Conservation (phyloP, 1,139 yeast species). For the Yamadazyma aaseri region DNA sequence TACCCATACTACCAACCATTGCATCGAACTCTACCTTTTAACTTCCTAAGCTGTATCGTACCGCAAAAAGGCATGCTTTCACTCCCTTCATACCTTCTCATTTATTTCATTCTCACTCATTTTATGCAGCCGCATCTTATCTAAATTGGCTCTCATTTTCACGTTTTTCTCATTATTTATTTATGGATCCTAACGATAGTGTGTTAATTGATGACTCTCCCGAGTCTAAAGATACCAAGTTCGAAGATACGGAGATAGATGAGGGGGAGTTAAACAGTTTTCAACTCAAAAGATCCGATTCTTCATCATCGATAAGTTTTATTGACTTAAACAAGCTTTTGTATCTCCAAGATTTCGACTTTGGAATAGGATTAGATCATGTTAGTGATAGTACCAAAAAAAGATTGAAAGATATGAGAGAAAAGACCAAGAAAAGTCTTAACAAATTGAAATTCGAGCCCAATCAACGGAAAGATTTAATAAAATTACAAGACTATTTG, state of each 20-base stretch:
- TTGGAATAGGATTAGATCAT: constrained; percentile 40
- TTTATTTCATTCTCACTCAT: too few species aligned
- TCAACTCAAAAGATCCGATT: constrained; percentile 26
- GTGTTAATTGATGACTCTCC: not conserved
- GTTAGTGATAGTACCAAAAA: constrained; percentile 38
- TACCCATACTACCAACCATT: too few species aligned
- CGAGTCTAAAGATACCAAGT: constrained; percentile 6
- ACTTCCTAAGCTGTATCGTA: too few species aligned
- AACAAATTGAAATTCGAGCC: constrained; percentile 17
- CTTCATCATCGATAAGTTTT: constrained; percentile 34
- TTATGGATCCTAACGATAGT: not conserved
- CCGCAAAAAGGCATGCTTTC: too few species aligned
- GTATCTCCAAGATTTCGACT: constrained; percentile 44
- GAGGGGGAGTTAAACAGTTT: constrained; percentile 6
- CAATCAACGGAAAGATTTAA: constrained; percentile 19
- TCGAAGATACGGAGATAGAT: constrained; percentile 6
- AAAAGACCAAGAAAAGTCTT: constrained; percentile 34
- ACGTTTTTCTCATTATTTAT: not conserved
- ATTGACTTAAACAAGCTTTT: constrained; percentile 39
- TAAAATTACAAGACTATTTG: constrained; percentile 33
- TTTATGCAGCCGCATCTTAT: too few species aligned
- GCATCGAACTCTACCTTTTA: too few species aligned
- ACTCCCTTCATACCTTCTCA: too few species aligned
- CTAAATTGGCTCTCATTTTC: not conserved
- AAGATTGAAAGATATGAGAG: constrained; percentile 35